Conservation (phyloP, 176 grass and related monocot species). For the Raddia distichophylla region DNA sequence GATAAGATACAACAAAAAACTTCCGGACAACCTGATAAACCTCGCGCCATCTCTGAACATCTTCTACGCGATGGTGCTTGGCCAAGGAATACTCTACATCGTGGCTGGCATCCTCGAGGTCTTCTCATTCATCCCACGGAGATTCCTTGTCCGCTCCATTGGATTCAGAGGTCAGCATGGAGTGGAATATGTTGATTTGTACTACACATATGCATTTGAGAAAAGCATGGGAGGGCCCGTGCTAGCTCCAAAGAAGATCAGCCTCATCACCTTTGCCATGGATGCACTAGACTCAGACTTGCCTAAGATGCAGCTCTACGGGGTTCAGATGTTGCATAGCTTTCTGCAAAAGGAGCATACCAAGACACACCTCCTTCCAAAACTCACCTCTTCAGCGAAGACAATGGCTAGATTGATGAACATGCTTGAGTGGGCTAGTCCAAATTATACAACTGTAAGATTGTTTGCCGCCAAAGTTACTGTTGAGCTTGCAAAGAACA, state of each 20-base stretch:
- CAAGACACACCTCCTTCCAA: not conserved
- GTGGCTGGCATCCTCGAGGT: no score
- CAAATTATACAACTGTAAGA: no score
- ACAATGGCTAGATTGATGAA: not conserved
- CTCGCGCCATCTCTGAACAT: not conserved
- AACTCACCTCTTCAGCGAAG: not conserved
- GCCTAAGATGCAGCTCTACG: not conserved
- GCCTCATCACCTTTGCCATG: slow-evolving; percentile 1
- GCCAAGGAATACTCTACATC: not conserved
- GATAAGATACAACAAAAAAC: no score
- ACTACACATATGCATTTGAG: not conserved
- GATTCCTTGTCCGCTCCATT: no score
- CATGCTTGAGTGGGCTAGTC: not conserved
- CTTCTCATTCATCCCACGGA: no score
- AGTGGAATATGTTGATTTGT: not conserved
- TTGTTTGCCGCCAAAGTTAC: no score
- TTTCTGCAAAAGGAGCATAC: not conserved
- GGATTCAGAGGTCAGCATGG: no score
- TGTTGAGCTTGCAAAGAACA: no score
- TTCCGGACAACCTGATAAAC: not conserved
- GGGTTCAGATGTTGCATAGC: not conserved
- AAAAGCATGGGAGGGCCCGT: not conserved
- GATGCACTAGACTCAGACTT: not conserved
- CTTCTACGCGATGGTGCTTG: not conserved
- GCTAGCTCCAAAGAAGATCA: not conserved